phyloP scores from a whole-genome alignment of 768 basidiomycete genomes.

The Pholiota molesta region DNA sequence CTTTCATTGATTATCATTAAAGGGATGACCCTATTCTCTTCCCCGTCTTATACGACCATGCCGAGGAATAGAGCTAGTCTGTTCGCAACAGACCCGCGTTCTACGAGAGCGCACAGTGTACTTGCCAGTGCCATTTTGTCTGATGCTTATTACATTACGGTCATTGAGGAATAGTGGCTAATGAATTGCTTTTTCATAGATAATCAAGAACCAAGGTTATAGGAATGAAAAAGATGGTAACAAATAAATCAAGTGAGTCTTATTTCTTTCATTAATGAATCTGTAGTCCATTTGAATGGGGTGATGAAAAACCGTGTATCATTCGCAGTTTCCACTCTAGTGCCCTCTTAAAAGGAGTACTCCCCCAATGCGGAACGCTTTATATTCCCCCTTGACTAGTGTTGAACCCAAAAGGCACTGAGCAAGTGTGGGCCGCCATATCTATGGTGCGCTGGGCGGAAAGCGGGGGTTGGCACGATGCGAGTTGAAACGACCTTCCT shows the following conservation, averaged over 20 bases:
- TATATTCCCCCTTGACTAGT: constrained; percentile 66
- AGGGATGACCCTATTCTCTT: constrained; percentile 85
- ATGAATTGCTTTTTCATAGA: neutral
- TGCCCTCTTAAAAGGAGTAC: constrained; percentile 66
- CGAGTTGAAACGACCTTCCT: constrained; percentile 76
- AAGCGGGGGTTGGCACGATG: constrained; percentile 76
- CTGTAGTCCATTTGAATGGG: constrained; percentile 7
- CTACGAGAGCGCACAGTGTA: constrained; percentile 61
- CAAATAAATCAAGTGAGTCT: neutral
- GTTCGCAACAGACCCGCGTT: constrained; percentile 74
- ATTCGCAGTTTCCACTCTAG: constrained; percentile 92
- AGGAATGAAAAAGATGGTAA: too few relatives aligned
- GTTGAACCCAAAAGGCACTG: constrained; percentile 71
- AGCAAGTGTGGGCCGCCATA: constrained; percentile 64
- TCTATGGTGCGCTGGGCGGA: constrained; percentile 56
- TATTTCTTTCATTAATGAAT: neutral
- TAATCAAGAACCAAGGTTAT: too few relatives aligned
- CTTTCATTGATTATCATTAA: neutral
- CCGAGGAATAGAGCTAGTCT: constrained; percentile 77
- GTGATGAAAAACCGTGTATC: constrained; percentile 64
- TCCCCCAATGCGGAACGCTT: constrained; percentile 70
- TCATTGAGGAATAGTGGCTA: neutral
- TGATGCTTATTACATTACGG: constrained; percentile 42
- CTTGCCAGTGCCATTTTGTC: constrained; percentile 91
- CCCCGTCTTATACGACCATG: constrained; percentile 92